These are phyloP conservation scores for Xylariaceae sp. DNA, from an alignment of 2,329 filamentous ascomycete species.

Conservation along the genomic window DNA sequence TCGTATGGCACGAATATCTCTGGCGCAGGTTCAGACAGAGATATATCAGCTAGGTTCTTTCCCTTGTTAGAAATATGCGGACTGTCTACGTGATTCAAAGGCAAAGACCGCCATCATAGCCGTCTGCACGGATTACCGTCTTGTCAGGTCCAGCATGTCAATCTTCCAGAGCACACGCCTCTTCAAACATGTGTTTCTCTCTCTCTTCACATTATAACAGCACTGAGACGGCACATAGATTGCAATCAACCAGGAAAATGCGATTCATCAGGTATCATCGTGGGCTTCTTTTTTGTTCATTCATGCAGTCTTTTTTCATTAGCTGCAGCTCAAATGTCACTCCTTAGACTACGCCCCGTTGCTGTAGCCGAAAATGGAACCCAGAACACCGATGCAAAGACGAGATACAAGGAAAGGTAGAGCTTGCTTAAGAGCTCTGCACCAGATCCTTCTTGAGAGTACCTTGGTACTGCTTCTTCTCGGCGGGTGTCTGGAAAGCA, in stretches of 20 bases:
- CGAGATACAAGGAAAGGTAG: slow-evolving; percentile 42
- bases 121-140: no score
- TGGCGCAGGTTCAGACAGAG: no score
- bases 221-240: no score
- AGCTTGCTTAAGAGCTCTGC: slow-evolving; percentile 40
- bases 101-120: no score
- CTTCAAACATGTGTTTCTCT: no score
- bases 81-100: no score
- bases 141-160: no score
- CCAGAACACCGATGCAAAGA: slow-evolving; percentile 55
- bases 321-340: slow-evolving; percentile 32
- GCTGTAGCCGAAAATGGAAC: slow-evolving; percentile 38
- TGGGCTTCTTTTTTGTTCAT: slow-evolving; percentile 26
- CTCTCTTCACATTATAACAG: no score
- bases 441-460: slow-evolving; percentile 97
- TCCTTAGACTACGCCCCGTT: slow-evolving; percentile 30
- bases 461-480: slow-evolving; percentile 97
- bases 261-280: not conserved
- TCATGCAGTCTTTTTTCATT: slow-evolving; percentile 32
- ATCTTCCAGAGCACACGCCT: no score
- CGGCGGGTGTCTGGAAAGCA: slow-evolving; percentile 96
- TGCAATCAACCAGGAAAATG: not conserved
- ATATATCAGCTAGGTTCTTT: no score
- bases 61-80: no score
- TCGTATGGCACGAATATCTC: no score